Percentiles rank a stretch among this genome's conserved stretches.
Evolutionary conservation across 2,329 filamentous ascomycete species (phyloP).

Genomic region (Ilyonectria robusta): DNA sequence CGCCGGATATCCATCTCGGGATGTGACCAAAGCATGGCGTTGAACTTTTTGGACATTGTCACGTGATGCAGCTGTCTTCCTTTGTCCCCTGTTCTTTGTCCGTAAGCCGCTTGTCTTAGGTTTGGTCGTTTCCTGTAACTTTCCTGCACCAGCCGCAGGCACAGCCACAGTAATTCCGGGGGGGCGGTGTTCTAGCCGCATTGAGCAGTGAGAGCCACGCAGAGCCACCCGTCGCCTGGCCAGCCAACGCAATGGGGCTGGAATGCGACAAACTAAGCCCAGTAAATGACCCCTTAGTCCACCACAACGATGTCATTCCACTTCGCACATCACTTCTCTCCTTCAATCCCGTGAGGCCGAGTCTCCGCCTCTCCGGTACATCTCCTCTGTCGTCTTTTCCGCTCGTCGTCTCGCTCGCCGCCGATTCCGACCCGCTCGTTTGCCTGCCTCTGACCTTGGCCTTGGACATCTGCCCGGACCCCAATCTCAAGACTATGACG

Average conservation of each 20-base stretch:
- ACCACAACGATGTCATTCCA: constrained; percentile 48
- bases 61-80: constrained; percentile 35
- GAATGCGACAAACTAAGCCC: constrained; percentile 42
- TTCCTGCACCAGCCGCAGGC: constrained; percentile 13
- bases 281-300: constrained; percentile 36
- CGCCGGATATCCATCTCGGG: constrained; percentile 37
- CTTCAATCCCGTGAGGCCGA: constrained; percentile 41
- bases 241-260: constrained; percentile 46
- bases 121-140: not conserved
- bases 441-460: constrained; percentile 24
- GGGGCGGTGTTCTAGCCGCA: not conserved
- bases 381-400: constrained; percentile 20
- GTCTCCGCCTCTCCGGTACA: constrained; percentile 34
- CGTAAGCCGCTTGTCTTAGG: not conserved
- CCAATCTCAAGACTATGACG: constrained; percentile 45
- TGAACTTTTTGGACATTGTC: constrained; percentile 47
- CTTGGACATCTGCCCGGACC: constrained; percentile 11
- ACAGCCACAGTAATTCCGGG: constrained; percentile 31
- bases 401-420: constrained; percentile 12
- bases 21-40: constrained; percentile 39
- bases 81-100: not conserved
- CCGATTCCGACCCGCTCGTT: constrained; percentile 21
- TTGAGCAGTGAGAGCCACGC: not conserved
- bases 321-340: constrained; percentile 45
- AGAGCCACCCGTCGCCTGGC: constrained; percentile 50